Conservation (phyloP, 129 eudicot genomes). For the Kitagawia praeruptora region DNA sequence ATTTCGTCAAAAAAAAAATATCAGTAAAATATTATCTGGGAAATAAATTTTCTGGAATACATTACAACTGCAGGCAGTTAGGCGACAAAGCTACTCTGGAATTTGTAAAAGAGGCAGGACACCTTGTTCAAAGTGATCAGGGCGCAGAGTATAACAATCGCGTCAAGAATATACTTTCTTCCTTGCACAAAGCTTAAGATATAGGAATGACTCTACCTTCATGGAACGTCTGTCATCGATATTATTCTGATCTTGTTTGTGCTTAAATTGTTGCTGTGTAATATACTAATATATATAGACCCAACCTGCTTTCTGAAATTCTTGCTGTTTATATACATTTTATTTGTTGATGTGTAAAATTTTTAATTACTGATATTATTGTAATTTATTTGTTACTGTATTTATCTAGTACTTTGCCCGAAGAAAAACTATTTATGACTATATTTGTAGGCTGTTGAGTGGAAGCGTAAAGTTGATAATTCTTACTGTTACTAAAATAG, state of each 20-base stretch:
- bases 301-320: neutral
- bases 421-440: no score
- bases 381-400: neutral
- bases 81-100: neutral
- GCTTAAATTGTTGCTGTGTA: neutral
- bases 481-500: no score
- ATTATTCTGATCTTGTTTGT: neutral
- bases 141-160: neutral
- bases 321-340: neutral
- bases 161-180: neutral
- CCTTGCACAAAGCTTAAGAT: neutral
- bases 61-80: constrained; percentile 1
- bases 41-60: neutral
- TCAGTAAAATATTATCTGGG: neutral
- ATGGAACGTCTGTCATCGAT: neutral
- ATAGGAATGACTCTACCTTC: neutral
- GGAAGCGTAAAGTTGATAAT: neutral
- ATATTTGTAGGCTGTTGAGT: neutral
- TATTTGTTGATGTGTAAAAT: neutral
- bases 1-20: no score
- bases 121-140: constrained; percentile 8
- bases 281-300: neutral
- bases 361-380: neutral
- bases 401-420: neutral
- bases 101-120: constrained; percentile 11